Evolutionary conservation across 2,329 filamentous ascomycete species (phyloP).

Genomic region (Didymella pinodella): DNA sequence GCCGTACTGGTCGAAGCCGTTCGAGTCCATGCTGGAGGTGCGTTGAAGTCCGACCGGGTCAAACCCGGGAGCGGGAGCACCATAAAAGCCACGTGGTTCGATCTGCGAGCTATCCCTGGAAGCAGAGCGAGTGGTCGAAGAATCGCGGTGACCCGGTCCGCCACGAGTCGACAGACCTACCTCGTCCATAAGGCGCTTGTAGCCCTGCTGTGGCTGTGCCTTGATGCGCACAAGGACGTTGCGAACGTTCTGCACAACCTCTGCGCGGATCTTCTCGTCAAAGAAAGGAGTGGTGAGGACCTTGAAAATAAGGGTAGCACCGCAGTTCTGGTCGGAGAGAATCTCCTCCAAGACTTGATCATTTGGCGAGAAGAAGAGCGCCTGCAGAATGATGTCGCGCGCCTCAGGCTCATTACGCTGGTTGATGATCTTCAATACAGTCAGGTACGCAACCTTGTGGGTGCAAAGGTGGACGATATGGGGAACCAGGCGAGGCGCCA

Average conservation of each 20-base stretch:
- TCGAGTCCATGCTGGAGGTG: conserved; percentile 59
- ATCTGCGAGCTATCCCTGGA: conserved; percentile 49
- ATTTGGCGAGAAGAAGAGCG: conserved; percentile 89
- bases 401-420: conserved; percentile 95
- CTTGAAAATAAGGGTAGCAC: conserved; percentile 97
- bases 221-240: conserved; percentile 89
- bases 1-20: conserved; percentile 56
- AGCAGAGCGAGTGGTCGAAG: conserved; percentile 48
- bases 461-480: conserved; percentile 95
- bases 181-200: conserved; percentile 98
- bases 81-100: conserved; percentile 49
- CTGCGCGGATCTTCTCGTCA: conserved; percentile 84
- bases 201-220: conserved; percentile 91
- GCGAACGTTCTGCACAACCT: conserved; percentile 92
- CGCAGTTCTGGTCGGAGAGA: conserved; percentile 87
- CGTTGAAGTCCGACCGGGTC: conserved; percentile 56
- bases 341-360: conserved; percentile 90
- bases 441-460: conserved; percentile 97
- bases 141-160: conserved; percentile 50
- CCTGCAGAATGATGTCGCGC: conserved; percentile 85
- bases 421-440: conserved; percentile 97
- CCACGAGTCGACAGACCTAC: conserved; percentile 78
- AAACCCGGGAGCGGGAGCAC: conserved; percentile 48
- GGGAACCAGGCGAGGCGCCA: conserved; percentile 90
- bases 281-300: conserved; percentile 97